Evolutionary conservation across 2,329 filamentous ascomycete genomes (phyloP), one percentile per base, ranked within the genome.

Genomic region (Talaromyces sp.): DNA sequence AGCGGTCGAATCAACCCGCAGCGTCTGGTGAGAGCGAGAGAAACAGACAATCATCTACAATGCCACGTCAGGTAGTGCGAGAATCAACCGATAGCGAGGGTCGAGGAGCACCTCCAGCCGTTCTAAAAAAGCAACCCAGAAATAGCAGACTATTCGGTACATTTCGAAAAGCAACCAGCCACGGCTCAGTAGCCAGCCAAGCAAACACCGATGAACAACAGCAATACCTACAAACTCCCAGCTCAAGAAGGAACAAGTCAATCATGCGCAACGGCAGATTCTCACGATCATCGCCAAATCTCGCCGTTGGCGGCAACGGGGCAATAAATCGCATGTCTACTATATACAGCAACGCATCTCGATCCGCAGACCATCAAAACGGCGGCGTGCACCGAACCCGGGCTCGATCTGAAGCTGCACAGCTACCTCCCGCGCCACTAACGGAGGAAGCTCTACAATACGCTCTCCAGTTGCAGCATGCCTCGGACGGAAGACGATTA

Each of bases 371-470:
- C 17, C 64, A 59, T 17, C 64, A 62, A 19, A 62, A 49, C 1
- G 52, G 64, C 25, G 49, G 41, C 19, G 47, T 68, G 43, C 62
- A 60, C 6, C 59, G 67, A 9, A 68, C 67, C 43, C 68, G 70
- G 0, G 68, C 69, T 10, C 68, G 69, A 37, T 72, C 70, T 13
- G 67, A 71, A 45, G 70, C 68, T 35, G 52, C 68, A 2, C 69
- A 67, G 3, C 31, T 52, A 31, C 66, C 68, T 9, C 60, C 62
- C 1, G 56, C 54, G 19, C 56, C 65, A 47, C 43, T 68, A 27
- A 64, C 64, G 6, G 61, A 66, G 47, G 54, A 66, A 43, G 64
- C 64, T 39, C 39, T 66, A 25, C 59, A 66, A 43, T 39, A 27
- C 10, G 56, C 39, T 17, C 37, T 43, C n/a, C 37, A 37, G 13